These are phyloP conservation scores for Lavandula angustifolia DNA, from an alignment of 257 asterid genomes.

Conservation along the genomic window DNA sequence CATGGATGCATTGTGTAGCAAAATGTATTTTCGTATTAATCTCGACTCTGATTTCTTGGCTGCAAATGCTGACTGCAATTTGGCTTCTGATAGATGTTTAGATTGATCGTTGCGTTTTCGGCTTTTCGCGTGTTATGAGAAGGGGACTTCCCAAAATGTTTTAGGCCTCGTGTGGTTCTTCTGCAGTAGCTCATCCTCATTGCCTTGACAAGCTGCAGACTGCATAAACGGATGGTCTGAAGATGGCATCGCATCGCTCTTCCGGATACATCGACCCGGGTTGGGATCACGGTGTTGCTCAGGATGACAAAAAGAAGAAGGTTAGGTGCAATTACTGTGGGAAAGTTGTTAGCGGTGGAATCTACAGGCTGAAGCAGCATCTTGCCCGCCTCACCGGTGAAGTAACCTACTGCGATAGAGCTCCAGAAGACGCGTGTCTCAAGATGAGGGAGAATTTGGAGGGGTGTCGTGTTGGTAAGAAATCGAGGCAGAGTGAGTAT, in stretches of 20 bases:
- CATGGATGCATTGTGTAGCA: slow-evolving; percentile 2
- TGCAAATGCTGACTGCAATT: slow-evolving; percentile 20
- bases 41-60: slow-evolving; percentile 22
- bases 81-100: neutral
- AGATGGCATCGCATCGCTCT: slow-evolving; percentile 73
- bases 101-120: slow-evolving; percentile 19
- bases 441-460: slow-evolving; percentile 80
- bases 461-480: slow-evolving; percentile 82
- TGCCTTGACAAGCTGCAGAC: slow-evolving; percentile 12
- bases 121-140: slow-evolving; percentile 1
- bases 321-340: slow-evolving; percentile 89
- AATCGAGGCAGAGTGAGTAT: slow-evolving; percentile 60
- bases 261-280: slow-evolving; percentile 83
- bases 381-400: slow-evolving; percentile 88
- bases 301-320: slow-evolving; percentile 86
- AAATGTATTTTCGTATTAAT: neutral
- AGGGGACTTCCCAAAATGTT: neutral
- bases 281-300: slow-evolving; percentile 93
- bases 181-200: slow-evolving; percentile 18
- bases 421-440: slow-evolving; percentile 75
- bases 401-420: slow-evolving; percentile 87
- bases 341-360: slow-evolving; percentile 91
- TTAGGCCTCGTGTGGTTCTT: slow-evolving; percentile 4
- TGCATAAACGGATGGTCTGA: slow-evolving; percentile 37
- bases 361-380: slow-evolving; percentile 90